Conservation (phyloP, 2,329 filamentous ascomycete species). For the Helminthosporium solani region DNA sequence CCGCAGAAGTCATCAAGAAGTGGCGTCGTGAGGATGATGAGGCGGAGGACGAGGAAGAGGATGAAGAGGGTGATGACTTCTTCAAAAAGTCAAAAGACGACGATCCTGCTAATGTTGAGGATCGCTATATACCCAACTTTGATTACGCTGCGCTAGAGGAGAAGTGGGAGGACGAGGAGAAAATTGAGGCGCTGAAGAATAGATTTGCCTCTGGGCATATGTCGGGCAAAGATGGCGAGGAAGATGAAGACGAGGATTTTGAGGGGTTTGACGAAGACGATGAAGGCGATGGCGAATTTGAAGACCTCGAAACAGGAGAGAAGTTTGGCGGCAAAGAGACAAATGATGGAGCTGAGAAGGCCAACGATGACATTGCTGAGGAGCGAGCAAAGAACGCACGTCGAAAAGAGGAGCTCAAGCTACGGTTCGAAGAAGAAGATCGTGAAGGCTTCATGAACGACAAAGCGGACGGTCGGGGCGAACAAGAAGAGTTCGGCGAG, state of each 20-base stretch:
- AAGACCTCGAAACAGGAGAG: constrained; percentile 81
- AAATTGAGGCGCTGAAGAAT: constrained; percentile 70
- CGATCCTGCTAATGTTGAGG: constrained; percentile 59
- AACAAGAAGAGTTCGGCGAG: constrained; percentile 81
- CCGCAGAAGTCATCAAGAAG: constrained; percentile 71
- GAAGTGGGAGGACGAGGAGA: constrained; percentile 82
- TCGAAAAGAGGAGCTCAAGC: constrained; percentile 89
- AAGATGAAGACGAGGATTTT: constrained; percentile 56
- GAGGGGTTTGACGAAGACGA: constrained; percentile 60
- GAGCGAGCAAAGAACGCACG: constrained; percentile 90
- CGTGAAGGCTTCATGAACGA: constrained; percentile 93
- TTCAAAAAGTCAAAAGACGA: constrained; percentile 59
- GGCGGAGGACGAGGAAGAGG: constrained; percentile 55
- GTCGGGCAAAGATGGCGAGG: constrained; percentile 43
- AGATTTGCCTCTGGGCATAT: constrained; percentile 74
- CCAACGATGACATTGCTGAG: constrained; percentile 66
- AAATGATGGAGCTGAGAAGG: constrained; percentile 45
- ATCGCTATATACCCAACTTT: constrained; percentile 74
- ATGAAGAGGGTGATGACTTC: constrained; percentile 64
- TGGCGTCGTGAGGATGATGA: constrained; percentile 71
- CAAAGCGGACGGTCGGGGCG: constrained; percentile 72
- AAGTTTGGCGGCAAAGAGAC: constrained; percentile 49
- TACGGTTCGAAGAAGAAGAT: constrained; percentile 96
- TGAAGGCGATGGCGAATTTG: constrained; percentile 75
- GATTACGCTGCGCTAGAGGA: constrained; percentile 78